These are phyloP conservation scores for Alternaria atra DNA, from an alignment of 2,329 filamentous ascomycete species.

Conservation along the genomic window DNA sequence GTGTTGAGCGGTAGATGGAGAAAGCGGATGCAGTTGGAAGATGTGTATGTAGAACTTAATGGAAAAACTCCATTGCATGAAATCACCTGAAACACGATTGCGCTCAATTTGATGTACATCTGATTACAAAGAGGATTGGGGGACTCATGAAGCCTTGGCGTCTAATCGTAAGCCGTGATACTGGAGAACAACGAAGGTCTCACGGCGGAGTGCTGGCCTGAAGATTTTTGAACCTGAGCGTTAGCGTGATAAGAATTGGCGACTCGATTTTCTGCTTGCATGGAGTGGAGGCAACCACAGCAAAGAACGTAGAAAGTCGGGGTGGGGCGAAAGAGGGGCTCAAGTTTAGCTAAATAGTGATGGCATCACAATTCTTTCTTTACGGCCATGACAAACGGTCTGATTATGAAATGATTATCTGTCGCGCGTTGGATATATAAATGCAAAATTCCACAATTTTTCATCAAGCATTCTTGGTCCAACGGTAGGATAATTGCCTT, in stretches of 20 bases:
- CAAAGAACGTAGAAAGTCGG: neutral
- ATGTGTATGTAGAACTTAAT: neutral
- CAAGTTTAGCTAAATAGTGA: neutral
- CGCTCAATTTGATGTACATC: neutral
- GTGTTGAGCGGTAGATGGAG: neutral
- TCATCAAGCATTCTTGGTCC: slow-evolving; percentile 27
- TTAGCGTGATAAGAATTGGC: neutral
- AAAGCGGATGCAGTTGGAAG: neutral
- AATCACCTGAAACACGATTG: neutral
- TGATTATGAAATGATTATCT: no score
- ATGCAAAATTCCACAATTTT: no score
- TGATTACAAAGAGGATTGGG: neutral
- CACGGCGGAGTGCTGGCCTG: neutral
- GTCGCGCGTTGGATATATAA: no score
- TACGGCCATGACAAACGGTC: no score
- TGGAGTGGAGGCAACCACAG: neutral
- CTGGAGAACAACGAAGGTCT: neutral
- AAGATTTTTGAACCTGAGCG: neutral
- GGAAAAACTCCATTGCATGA: neutral
- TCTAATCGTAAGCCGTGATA: neutral
- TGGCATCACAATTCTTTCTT: neutral
- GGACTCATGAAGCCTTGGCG: neutral
- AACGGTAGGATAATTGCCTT: slow-evolving; percentile 36
- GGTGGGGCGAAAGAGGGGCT: neutral
- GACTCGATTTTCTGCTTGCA: neutral